phyloP scores from a whole-genome alignment of 768 basidiomycete species.

The Suillus subalutaceus region DNA sequence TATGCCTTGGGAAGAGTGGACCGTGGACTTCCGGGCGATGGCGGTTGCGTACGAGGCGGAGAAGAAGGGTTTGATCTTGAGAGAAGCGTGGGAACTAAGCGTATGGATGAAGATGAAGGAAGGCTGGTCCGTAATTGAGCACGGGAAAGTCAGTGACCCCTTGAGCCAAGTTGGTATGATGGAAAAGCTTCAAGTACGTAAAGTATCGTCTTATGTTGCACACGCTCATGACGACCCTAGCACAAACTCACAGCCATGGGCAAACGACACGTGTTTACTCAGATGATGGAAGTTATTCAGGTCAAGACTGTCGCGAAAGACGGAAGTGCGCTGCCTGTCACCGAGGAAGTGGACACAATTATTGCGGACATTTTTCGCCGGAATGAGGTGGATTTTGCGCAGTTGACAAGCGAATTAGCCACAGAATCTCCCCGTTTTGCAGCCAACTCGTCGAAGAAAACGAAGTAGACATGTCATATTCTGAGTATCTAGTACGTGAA shows the following conservation, averaged over 20 bases:
- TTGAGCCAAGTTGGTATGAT: conserved; percentile 29
- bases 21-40: conserved; percentile 34
- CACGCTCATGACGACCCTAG: conserved; percentile 17
- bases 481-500: not conserved
- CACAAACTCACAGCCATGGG: conserved; percentile 32
- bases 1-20: conserved; percentile 38
- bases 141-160: conserved; percentile 25
- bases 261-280: conserved; percentile 32
- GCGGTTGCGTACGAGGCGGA: conserved; percentile 24
- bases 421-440: conserved; percentile 27
- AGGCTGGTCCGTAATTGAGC: conserved; percentile 32
- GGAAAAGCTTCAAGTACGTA: conserved; percentile 31
- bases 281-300: conserved; percentile 37
- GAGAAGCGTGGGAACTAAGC: conserved; percentile 32
- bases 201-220: not conserved
- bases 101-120: conserved; percentile 36
- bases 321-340: conserved; percentile 25
- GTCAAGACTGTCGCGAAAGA: conserved; percentile 31
- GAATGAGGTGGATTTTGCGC: conserved; percentile 34
- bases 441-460: conserved; percentile 28
- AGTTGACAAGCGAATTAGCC: conserved; percentile 28
- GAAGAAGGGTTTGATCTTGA: conserved; percentile 22
- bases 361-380: conserved; percentile 35
- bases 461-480: not conserved
- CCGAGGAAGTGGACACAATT: conserved; percentile 34